Evolutionary conservation across 805 yeast genomes (phyloP).

Genomic region (Saturnispora diversa): DNA sequence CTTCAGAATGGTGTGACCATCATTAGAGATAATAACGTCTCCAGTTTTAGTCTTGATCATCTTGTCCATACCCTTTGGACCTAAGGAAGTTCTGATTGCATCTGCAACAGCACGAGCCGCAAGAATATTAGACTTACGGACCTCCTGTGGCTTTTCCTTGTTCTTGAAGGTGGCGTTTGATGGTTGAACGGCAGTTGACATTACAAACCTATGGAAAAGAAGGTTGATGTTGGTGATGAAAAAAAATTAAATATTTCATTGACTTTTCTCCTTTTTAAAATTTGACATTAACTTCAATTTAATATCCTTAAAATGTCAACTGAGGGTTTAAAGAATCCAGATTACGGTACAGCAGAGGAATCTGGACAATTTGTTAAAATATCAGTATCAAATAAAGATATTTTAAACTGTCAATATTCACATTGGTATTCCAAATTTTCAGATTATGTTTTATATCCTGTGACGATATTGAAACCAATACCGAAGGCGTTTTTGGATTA

Average conservation of each 20-base stretch:
- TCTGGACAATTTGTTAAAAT: slow-evolving; percentile 22
- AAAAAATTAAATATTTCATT: background rate
- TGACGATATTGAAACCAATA: slow-evolving; percentile 47
- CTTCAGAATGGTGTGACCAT: slow-evolving; percentile 92
- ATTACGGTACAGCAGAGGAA: background rate
- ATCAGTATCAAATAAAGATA: slow-evolving; percentile 31
- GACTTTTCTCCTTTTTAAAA: too few relatives aligned
- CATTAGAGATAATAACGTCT: slow-evolving; percentile 90
- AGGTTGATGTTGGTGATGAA: background rate
- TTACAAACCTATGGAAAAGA: background rate
- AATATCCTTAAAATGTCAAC: background rate
- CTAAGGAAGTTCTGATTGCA: slow-evolving; percentile 89
- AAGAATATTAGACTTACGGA: slow-evolving; percentile 75
- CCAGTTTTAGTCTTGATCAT: slow-evolving; percentile 94
- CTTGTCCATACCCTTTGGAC: slow-evolving; percentile 99
- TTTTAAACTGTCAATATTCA: slow-evolving; percentile 47
- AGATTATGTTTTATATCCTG: slow-evolving; percentile 37
- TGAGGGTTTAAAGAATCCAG: background rate
- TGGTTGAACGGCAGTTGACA: slow-evolving; percentile 14
- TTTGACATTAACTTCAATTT: background rate
- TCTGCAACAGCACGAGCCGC: slow-evolving; percentile 95
- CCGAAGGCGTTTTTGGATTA: slow-evolving; percentile 54
- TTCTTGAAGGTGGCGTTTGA: slow-evolving; percentile 80
- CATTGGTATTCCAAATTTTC: slow-evolving; percentile 52
- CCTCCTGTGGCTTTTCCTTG: slow-evolving; percentile 93